These are phyloP conservation scores for Coemansia sp. DNA, from an alignment of 192 early-diverging fungal genomes.

Conservation along the genomic window DNA sequence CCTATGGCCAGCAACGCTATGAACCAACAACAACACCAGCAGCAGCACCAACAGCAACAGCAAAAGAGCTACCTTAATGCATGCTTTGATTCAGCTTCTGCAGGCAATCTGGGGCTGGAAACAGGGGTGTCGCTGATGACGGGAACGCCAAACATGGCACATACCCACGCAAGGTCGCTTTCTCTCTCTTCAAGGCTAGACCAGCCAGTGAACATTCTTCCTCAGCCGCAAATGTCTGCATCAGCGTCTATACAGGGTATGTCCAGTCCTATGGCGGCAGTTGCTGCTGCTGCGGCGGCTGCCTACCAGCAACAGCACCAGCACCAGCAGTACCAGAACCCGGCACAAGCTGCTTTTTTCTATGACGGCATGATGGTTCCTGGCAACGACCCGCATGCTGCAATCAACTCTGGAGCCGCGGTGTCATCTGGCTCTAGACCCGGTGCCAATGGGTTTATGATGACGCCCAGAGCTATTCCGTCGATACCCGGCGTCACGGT, in stretches of 20 bases:
- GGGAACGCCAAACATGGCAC: constrained; percentile 8
- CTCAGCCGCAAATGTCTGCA: background rate
- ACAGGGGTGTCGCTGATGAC: background rate
- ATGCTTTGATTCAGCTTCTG: constrained; percentile 17
- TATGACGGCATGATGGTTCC: constrained; percentile 24
- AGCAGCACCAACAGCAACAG: constrained; percentile 11
- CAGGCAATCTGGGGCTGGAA: constrained; percentile 13
- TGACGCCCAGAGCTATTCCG: constrained; percentile 32
- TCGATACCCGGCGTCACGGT: constrained; percentile 46
- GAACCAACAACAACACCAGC: constrained; percentile 12
- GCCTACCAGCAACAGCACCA: constrained; percentile 5
- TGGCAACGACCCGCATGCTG: background rate
- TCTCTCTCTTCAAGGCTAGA: constrained; percentile 2
- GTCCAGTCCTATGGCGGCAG: constrained; percentile 19
- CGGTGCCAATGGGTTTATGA: constrained; percentile 9
- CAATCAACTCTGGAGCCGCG: background rate
- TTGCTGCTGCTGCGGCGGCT: constrained; percentile 8
- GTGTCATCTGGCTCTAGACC: background rate
- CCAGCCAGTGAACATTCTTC: background rate
- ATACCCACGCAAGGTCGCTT: constrained; percentile 6
- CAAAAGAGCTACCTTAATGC: constrained; percentile 10
- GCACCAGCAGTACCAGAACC: background rate
- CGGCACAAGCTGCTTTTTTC: constrained; percentile 23
- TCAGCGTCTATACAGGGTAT: background rate
- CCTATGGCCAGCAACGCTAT: background rate